Conservation (phyloP, 192 early-diverging fungal species). For the Backusella australiensis region DNA sequence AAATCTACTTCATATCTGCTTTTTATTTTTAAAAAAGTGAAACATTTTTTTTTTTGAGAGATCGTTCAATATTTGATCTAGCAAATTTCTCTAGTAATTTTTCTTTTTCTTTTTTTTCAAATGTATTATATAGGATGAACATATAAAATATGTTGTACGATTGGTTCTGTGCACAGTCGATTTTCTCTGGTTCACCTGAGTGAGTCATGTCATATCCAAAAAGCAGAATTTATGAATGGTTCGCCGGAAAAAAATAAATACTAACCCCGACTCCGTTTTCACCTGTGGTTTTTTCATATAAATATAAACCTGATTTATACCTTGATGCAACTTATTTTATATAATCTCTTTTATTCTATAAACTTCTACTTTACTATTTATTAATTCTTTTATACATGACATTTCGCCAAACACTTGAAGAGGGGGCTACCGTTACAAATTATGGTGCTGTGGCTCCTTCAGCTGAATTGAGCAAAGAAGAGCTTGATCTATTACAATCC, state of each 20-base stretch:
- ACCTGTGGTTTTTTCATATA: not conserved
- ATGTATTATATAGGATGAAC: not conserved
- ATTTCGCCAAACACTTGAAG: not conserved
- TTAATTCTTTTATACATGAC: not conserved
- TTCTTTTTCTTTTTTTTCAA: not conserved
- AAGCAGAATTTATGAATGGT: slow-evolving; percentile 8
- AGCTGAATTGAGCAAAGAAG: slow-evolving; percentile 1
- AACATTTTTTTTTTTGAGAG: not conserved
- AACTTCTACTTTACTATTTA: not conserved
- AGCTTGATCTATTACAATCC: slow-evolving; percentile 24
- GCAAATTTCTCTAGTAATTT: not conserved
- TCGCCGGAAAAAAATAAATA: not conserved
- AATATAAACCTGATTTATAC: not conserved
- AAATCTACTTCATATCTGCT: not conserved
- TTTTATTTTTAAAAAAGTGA: not conserved
- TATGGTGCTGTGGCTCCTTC: not conserved
- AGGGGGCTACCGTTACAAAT: not conserved
- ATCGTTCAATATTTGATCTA: not conserved
- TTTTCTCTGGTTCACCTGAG: not conserved
- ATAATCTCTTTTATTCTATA: not conserved
- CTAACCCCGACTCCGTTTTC: slow-evolving; percentile 3
- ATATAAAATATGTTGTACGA: slow-evolving; percentile 1
- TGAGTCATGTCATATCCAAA: slow-evolving; percentile 12
- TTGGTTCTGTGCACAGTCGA: not conserved
- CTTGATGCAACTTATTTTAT: not conserved